Evolutionary conservation across 352 stramenopile genomes (phyloP), one percentile per base, ranked within the genome.

Genomic region (Globisporangium perplexum): DNA sequence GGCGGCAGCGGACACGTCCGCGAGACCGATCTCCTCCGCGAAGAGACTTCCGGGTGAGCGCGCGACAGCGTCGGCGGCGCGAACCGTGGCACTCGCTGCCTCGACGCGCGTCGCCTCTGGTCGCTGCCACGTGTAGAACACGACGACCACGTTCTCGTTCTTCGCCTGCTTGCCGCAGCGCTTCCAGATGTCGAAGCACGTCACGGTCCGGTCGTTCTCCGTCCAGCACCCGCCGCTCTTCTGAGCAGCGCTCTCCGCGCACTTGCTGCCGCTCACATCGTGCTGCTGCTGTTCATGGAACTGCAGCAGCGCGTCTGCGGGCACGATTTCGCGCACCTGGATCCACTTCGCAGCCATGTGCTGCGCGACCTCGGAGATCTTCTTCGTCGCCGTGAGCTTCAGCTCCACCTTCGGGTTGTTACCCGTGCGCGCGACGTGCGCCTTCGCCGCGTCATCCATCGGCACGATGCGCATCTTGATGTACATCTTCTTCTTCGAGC

Each of bases 401-500:
- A 93, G 66, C 61, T 93, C 82, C 3, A 93, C 82, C 53, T 93
- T 93, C 7, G 80, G 82, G 38, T 82, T 80, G 43, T 65, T 81
- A 7, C 79, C 79, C 20, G 60, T 72, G 28, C 48, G 48, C 23
- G 72, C 68, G 15, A 93, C 61, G 23, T 71, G 47, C 11, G 62
- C 50, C 45, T 82, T 83, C 1, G 82, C 87, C 18, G 73, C 60
- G 28, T 72, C 75, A 50, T 93, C 77, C n/a, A 65, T 70, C 14
- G 82, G 82, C 39, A 90, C 77, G 62, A 93, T 87, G 26, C 82
- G 82, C 56, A 93, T 82, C 60, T 90, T 92, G 60, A 92, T 86
- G 52, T 82, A 85, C 46, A 88, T 73, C 50, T 92, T 92, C 62
- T 89, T 88, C 35, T 66, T 65, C 2, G 66, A 68, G n/a, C 65